Percentiles rank a stretch among this genome's conserved stretches.
Evolutionary conservation across 2,329 filamentous ascomycete genomes (phyloP).

Genomic region (Arthrobotrys entomopaga): DNA sequence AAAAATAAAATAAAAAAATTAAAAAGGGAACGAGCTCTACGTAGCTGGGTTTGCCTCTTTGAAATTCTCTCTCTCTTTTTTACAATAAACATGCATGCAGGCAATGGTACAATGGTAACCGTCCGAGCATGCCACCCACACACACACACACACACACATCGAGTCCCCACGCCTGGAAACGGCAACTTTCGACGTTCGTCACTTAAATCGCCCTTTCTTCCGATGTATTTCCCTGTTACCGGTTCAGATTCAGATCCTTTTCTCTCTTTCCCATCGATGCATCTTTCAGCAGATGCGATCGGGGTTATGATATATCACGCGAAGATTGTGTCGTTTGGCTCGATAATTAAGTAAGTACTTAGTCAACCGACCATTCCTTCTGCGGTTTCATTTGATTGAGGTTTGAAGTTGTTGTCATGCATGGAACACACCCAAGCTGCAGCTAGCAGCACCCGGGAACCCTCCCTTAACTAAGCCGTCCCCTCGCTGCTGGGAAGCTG

Average conservation of each 20-base stretch:
- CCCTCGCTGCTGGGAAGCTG: background rate
- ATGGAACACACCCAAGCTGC: background rate
- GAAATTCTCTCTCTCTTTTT: background rate
- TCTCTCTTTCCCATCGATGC: background rate
- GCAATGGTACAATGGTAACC: background rate
- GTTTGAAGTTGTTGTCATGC: too few species aligned
- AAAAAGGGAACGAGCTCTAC: too few species aligned
- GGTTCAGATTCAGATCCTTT: background rate
- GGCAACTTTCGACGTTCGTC: conserved; percentile 7
- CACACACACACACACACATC: too few species aligned
- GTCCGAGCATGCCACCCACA: background rate
- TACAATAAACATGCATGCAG: background rate
- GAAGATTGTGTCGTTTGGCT: too few species aligned
- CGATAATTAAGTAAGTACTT: too few species aligned
- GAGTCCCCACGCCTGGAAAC: conserved; percentile 17
- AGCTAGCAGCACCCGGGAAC: background rate
- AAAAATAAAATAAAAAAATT: too few species aligned
- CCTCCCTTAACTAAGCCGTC: background rate
- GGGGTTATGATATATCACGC: too few species aligned
- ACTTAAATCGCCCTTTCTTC: background rate
- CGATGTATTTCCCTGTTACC: background rate
- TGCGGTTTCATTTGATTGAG: too few species aligned
- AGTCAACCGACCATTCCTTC: too few species aligned
- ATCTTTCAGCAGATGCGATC: too few species aligned
- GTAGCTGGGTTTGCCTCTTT: background rate